Evolutionary conservation across 1,139 yeast species (phyloP), one percentile per base, ranked within the genome.

Genomic region (Hyphopichia khmerensis): DNA sequence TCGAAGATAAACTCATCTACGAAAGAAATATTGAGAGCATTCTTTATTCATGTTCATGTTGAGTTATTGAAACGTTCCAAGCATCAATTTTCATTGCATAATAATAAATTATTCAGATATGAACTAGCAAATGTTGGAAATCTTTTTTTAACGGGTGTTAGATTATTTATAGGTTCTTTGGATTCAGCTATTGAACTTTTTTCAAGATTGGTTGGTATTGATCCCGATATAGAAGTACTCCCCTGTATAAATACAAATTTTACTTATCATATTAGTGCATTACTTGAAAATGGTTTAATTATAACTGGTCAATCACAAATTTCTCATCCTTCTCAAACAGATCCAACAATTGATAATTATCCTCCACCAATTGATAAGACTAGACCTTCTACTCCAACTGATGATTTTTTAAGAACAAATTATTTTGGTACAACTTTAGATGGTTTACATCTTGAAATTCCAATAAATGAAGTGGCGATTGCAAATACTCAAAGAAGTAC

Each of bases 231-330:
- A 3, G 72, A 77, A 36, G 91, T 90, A 1, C 63, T 88, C 11
- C 96, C 97, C 0, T 89, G 96, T 47, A 70, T 90, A 33, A 88
- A 86, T 56, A 87, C 96, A 15, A 87, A 84, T 54, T 87, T 86
- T 64, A 83, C 91, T 17, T 88, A 88, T 51, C 96, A 90, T 56
- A 90, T 91, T 17, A 83, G 95, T 44, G 97, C 96, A 0, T 54
- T 78, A 32, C 67, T 91, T 34, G 69, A 71, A 33, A 79, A 88
- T 60, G 96, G 95, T 1, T 69, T 78, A 7, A 69, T 86, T 2
- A 85, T 91, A 31, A 86, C 95, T 0, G 98, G 98, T n/a, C 98
- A 91, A 60, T 85, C 95, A 3, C 96, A 90, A 56, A 91, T 91
- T 8, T 89, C 96, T 0, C 98, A 91, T 62, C 97, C 97, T 2